phyloP scores from a whole-genome alignment of 805 yeast genomes.

The Sugiyamaella valdiviana region DNA sequence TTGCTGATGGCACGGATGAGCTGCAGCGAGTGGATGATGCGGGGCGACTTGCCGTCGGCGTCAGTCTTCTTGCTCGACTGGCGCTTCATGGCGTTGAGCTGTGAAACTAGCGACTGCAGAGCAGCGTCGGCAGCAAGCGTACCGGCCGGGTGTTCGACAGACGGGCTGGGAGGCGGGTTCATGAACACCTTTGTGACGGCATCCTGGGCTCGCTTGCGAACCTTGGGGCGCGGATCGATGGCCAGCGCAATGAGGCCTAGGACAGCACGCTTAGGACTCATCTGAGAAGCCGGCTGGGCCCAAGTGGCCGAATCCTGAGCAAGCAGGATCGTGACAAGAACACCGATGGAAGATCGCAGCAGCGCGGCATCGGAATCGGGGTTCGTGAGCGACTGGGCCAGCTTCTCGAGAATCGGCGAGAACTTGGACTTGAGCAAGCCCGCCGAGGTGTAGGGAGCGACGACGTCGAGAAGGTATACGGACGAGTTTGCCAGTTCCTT shows the following conservation, averaged over 20 bases:
- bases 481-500: constrained; percentile 63
- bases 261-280: constrained; percentile 75
- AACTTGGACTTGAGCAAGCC: constrained; percentile 67
- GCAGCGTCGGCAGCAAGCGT: constrained; percentile 61
- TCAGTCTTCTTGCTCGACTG: constrained; percentile 30
- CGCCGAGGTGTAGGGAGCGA: constrained; percentile 62
- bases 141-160: constrained; percentile 74
- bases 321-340: constrained; percentile 67
- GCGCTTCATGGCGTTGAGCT: constrained; percentile 33
- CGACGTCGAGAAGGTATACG: constrained; percentile 73
- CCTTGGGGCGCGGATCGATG: constrained; percentile 87
- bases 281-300: constrained; percentile 38
- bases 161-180: constrained; percentile 71
- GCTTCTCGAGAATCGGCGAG: constrained; percentile 64
- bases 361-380: constrained; percentile 72
- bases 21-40: constrained; percentile 70
- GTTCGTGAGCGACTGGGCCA: constrained; percentile 74
- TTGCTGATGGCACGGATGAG: constrained; percentile 63
- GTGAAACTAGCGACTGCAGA: constrained; percentile 45
- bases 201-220: constrained; percentile 90
- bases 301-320: constrained; percentile 81
- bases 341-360: constrained; percentile 76
- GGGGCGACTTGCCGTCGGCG: constrained; percentile 32
- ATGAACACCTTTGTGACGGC: constrained; percentile 61
- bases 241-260: constrained; percentile 71